A percentile compares a stretch with the other conserved stretches of the same genome.
phyloP scores from a whole-genome alignment of 176 grass and related monocot genomes.

The Ensete glaucum region DNA sequence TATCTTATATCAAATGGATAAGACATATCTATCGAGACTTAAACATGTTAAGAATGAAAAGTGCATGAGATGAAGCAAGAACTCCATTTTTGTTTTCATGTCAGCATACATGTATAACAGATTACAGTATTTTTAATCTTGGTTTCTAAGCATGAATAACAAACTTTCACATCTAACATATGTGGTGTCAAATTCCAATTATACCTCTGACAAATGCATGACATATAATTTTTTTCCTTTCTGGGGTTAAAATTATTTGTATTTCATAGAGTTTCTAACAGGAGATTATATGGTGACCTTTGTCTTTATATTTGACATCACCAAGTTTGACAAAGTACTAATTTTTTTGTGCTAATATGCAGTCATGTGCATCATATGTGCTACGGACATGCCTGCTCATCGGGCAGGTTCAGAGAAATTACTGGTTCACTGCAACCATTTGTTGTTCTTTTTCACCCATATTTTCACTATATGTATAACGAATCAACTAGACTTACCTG shows the following conservation, averaged over 20 bases:
- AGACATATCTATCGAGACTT: not conserved
- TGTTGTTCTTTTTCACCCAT: too few relatives aligned
- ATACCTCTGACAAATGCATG: not conserved
- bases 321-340: not conserved
- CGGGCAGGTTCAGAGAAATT: not conserved
- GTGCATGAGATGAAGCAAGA: not conserved
- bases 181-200: not conserved
- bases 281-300: too few relatives aligned
- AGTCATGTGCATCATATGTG: not conserved
- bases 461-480: too few relatives aligned
- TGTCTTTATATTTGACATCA: too few relatives aligned
- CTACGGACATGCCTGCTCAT: not conserved
- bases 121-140: not conserved
- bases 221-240: not conserved
- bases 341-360: not conserved
- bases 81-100: not conserved
- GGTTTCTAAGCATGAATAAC: not conserved
- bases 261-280: not conserved
- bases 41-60: not conserved
- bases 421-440: too few relatives aligned
- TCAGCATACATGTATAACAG: not conserved
- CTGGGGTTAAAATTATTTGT: not conserved
- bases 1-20: not conserved
- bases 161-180: not conserved
- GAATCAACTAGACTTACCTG: too few relatives aligned